phyloP scores from a whole-genome alignment of 805 yeast genomes.

The Kodamaea hsintzibuensis region DNA sequence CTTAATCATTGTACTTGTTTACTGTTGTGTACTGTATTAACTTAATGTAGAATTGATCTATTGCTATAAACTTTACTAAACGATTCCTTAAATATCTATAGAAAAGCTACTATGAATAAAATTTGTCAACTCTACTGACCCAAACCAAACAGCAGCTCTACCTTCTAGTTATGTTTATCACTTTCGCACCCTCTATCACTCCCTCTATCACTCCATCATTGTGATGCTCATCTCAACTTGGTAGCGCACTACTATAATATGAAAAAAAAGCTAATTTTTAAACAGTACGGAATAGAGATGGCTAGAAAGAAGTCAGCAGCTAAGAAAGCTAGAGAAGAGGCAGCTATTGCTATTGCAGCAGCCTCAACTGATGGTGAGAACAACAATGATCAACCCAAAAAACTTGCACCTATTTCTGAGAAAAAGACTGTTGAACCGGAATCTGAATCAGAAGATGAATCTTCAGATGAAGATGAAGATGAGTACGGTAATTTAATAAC shows the following conservation, averaged over 20 bases:
- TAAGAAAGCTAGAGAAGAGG: constrained; percentile 61
- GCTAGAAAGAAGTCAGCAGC: constrained; percentile 88
- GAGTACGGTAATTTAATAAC: constrained; percentile 88
- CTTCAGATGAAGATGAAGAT: constrained; percentile 72
- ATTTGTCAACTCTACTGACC: too few relatives aligned
- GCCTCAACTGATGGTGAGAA: constrained; percentile 16
- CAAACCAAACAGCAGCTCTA: too few relatives aligned
- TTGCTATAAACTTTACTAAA: too few relatives aligned
- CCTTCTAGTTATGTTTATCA: too few relatives aligned
- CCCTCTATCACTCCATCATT: not conserved
- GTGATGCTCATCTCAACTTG: constrained; percentile 1
- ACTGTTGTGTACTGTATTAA: too few relatives aligned
- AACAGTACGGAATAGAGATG: constrained; percentile 43
- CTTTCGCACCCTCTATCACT: not conserved
- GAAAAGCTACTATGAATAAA: too few relatives aligned
- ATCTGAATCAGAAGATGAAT: constrained; percentile 18
- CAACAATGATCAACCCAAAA: constrained; percentile 11
- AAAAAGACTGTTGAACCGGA: constrained; percentile 20
- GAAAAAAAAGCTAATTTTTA: not conserved
- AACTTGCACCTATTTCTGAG: constrained; percentile 8
- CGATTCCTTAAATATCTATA: too few relatives aligned
- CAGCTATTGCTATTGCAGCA: constrained; percentile 8
- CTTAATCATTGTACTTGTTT: too few relatives aligned
- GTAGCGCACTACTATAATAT: not conserved
- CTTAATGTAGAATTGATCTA: too few relatives aligned